Conservation (phyloP, 768 basidiomycete genomes). For the Suillus subaureus region DNA sequence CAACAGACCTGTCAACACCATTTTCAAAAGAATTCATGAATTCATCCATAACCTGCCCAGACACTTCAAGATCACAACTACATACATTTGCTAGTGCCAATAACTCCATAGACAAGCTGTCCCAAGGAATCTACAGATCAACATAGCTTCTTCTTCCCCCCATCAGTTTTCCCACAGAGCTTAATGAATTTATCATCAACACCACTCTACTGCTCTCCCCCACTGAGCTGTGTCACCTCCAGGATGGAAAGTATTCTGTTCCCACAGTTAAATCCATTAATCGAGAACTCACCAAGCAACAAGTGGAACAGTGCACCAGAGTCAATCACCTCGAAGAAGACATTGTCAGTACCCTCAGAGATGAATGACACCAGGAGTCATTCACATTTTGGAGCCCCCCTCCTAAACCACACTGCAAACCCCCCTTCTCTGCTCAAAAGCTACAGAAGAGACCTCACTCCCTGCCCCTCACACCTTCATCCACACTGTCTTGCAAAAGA, state of each 20-base stretch:
- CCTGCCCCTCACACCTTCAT: not conserved
- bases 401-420: too few species aligned
- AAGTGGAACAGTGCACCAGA: not conserved
- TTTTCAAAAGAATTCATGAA: constrained; percentile 29
- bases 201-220: not conserved
- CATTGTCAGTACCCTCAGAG: too few species aligned
- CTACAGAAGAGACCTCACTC: not conserved
- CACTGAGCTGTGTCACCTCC: not conserved
- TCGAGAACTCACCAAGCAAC: not conserved
- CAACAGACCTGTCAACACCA: constrained; percentile 27
- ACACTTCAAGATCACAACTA: not conserved
- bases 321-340: too few species aligned
- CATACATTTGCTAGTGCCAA: not conserved
- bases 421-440: too few species aligned
- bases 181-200: not conserved
- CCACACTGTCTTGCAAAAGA: constrained; percentile 13
- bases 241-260: not conserved
- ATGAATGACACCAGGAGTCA: too few species aligned
- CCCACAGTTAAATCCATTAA: constrained; percentile 7
- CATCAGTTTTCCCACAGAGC: constrained; percentile 5
- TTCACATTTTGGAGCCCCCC: too few species aligned
- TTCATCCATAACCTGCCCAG: not conserved
- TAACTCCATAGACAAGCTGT: constrained; percentile 15
- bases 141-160: constrained; percentile 14
- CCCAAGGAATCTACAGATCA: constrained; percentile 1